Base-by-base conservation (phyloP, 306 rosid genomes). In the Ziziphus jujuba region DNA sequence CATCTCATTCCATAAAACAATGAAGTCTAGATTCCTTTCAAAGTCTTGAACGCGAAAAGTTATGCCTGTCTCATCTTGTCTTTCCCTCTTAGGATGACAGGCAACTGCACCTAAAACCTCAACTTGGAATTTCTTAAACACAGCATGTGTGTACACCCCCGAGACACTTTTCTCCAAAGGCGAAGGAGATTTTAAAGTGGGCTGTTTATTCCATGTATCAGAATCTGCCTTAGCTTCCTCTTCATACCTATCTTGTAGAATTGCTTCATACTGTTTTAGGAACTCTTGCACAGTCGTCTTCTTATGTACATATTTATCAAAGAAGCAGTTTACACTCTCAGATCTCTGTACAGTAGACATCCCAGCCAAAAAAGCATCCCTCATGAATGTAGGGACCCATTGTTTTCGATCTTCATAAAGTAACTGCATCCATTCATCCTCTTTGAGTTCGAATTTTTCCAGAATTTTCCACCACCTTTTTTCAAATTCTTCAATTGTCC, bases 171-270 rank as follows among this genome's bases (percentile, higher is more conserved):
- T 93, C 89, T 90, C 99, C 47, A 93, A 76, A 1, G 99, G 99
- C 6, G 99, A 93, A 68, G 99, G 99, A 70, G 99, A 86, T 80
- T 77, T 93, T 31, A 84, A 63, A 12, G 87, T 77, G 24, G 95
- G 95, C 38, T 71, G 84, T 80, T 85, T 90, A 83, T 84, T 90
- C 97, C 95, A 90, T 24, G 88, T 86, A 79, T 93, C 99, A 36
- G 88, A 90, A 83, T 93, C 97, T 71, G 97, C 97, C 75, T 90
- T 93, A 35, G 97, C 99, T 87, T 93, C 99, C 82, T 93, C 99
- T 77, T 93, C 99, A 74, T 86, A 93, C 82, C 97, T 84, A 78
- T 93, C 99, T 81, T 88, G 99, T 73, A 93, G 79, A 75, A 93
- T 82, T 70, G 79, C 58, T 79, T 88, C 96, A 56, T 93, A 90